Evolutionary conservation across 352 stramenopile genomes (phyloP).

Genomic region (Phytophthora pseudosyringae): DNA sequence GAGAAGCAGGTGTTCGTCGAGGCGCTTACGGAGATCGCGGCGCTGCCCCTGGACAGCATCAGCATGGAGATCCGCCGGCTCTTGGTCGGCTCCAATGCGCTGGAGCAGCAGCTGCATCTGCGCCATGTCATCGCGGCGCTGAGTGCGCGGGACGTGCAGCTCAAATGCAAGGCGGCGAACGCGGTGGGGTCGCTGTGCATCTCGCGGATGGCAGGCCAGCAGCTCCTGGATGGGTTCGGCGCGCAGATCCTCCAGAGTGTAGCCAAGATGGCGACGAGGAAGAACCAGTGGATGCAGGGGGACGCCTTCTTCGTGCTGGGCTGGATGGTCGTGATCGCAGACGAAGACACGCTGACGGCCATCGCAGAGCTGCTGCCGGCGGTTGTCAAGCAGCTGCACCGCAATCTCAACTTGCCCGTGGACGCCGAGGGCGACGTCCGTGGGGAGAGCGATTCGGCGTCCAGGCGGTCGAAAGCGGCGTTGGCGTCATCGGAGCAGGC

Average conservation of each 20-base stretch:
- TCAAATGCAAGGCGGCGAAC: conserved; percentile 85
- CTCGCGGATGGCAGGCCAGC: conserved; percentile 73
- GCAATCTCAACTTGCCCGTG: conserved; percentile 40
- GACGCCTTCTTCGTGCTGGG: conserved; percentile 80
- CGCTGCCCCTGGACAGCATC: conserved; percentile 65
- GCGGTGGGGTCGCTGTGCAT: conserved; percentile 76
- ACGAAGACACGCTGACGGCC: conserved; percentile 47
- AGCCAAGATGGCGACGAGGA: conserved; percentile 64
- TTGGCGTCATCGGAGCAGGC: conserved; percentile 53
- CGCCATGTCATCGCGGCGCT: conserved; percentile 54
- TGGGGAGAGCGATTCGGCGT: conserved; percentile 3
- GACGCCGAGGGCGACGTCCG: neutral
- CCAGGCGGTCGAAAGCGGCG: conserved; percentile 14
- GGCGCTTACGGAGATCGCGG: conserved; percentile 75
- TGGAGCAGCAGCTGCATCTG: conserved; percentile 29
- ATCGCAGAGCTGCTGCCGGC: conserved; percentile 52
- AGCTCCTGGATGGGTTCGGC: conserved; percentile 57
- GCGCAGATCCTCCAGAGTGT: conserved; percentile 44
- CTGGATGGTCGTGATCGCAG: conserved; percentile 76
- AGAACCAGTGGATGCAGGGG: conserved; percentile 78
- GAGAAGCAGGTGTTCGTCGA: conserved; percentile 69
- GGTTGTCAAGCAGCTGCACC: conserved; percentile 51
- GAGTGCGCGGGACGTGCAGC: conserved; percentile 62
- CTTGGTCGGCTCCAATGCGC: conserved; percentile 38
- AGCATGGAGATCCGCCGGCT: conserved; percentile 78